Conservation (phyloP, 805 yeast species). For the Zygoascus biomembranicola region DNA sequence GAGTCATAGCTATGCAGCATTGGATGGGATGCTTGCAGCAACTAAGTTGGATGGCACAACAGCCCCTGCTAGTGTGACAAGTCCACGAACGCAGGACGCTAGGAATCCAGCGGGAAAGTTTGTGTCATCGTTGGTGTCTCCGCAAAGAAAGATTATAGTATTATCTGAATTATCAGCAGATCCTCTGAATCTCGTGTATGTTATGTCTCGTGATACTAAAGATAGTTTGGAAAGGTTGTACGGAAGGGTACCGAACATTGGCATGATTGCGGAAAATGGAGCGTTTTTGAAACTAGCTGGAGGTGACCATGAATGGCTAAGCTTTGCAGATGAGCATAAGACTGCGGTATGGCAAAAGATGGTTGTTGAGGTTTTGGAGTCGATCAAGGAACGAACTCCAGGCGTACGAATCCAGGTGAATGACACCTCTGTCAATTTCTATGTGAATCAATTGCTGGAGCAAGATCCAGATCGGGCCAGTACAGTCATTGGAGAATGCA, state of each 20-base stretch:
- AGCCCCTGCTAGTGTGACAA: neutral
- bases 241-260: constrained; percentile 59
- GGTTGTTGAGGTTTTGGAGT: constrained; percentile 44
- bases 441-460: constrained; percentile 53
- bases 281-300: constrained; percentile 47
- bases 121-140: constrained; percentile 40
- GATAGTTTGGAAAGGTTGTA: constrained; percentile 60
- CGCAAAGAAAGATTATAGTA: constrained; percentile 48
- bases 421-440: constrained; percentile 69
- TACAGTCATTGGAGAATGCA: constrained; percentile 71
- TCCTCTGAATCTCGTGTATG: constrained; percentile 57
- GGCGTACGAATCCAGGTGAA: constrained; percentile 65
- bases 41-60: neutral
- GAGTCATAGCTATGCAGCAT: neutral
- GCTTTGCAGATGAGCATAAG: constrained; percentile 42
- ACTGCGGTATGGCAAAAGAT: constrained; percentile 47
- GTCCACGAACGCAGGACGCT: neutral
- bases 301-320: constrained; percentile 45
- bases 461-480: constrained; percentile 55
- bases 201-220: constrained; percentile 58
- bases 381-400: constrained; percentile 69
- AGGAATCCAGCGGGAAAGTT: neutral
- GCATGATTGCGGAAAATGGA: constrained; percentile 87
- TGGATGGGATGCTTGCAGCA: neutral
- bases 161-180: constrained; percentile 52